These are phyloP conservation scores for Suillus subluteus DNA, from an alignment of 768 basidiomycete species.

Conservation along the genomic window DNA sequence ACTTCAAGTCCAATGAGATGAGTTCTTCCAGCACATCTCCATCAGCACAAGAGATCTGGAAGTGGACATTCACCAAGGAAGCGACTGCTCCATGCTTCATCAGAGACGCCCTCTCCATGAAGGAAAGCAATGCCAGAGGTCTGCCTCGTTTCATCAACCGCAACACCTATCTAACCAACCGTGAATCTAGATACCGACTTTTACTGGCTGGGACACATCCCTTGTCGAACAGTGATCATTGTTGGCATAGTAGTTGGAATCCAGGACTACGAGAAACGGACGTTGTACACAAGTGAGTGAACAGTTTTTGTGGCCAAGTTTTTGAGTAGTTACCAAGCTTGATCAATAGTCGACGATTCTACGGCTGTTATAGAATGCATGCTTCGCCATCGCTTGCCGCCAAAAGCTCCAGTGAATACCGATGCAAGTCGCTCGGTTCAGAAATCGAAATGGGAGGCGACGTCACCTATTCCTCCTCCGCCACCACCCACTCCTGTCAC, in stretches of 20 bases:
- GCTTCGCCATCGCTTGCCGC: slow-evolving; percentile 41
- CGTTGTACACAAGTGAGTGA: slow-evolving; percentile 59
- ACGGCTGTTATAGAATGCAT: slow-evolving; percentile 73
- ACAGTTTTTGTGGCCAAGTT: background rate
- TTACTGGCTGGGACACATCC: slow-evolving; percentile 72
- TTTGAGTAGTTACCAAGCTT: slow-evolving; percentile 11
- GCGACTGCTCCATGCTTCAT: slow-evolving; percentile 60
- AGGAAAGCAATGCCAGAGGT: slow-evolving; percentile 39
- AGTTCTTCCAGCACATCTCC: slow-evolving; percentile 5
- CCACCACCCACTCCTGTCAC: slow-evolving; percentile 42
- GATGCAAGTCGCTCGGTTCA: slow-evolving; percentile 14
- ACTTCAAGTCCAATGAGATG: background rate
- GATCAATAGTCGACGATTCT: slow-evolving; percentile 70
- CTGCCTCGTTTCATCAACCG: slow-evolving; percentile 1
- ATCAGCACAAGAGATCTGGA: slow-evolving; percentile 30
- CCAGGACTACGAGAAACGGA: slow-evolving; percentile 58
- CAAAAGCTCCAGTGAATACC: slow-evolving; percentile 16
- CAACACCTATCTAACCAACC: slow-evolving; percentile 1
- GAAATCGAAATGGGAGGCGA: background rate
- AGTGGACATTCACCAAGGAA: slow-evolving; percentile 61
- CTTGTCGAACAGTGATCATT: slow-evolving; percentile 65
- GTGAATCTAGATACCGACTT: slow-evolving; percentile 52
- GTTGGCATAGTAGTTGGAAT: slow-evolving; percentile 70
- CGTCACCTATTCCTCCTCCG: background rate
- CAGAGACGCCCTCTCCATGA: slow-evolving; percentile 54